Base-by-base conservation (phyloP, 1,284 basidiomycete species). In the Cutaneotrichosporon spelunceum region DNA sequence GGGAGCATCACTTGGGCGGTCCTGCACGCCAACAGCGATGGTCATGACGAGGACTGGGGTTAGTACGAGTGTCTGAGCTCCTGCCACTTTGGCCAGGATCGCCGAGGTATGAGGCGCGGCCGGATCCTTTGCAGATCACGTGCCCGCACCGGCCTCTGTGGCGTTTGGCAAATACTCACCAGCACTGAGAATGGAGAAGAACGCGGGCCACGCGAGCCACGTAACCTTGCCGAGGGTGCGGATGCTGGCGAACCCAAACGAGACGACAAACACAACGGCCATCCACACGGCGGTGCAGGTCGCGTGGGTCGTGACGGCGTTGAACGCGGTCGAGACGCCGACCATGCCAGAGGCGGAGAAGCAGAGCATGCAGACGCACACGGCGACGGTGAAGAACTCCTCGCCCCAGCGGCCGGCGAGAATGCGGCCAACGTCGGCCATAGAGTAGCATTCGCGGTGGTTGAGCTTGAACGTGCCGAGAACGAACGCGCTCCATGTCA, bases 231-330 rank as follows among this genome's bases (percentile, higher is more conserved):
- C 72, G 30, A 79, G 71, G 1, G 74, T 79, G 33, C 73, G 75
- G 36, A 79, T 69, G 2, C 68, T 66, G 3, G 75, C 66, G 56
- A 78, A 53, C 30, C 66, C 36, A 44, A 70, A 69, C n/a, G 68
- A 66, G 23, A 72, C 60, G 61, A 76, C 63, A 19, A 70, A 65
- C 10, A 68, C 70, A 48, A 78, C 72, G 21, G 70, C 68, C 34
- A 72, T 71, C 54, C 74, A 78, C 14, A 73, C 72, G 45, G 75
- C 73, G 3, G 78, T 78, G 64, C 78, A 79, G 1, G 74, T 71
- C 3, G 67, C 76, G 65, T 79, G 74, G 2, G 59, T 54, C 21
- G 45, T 39, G 24, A 81, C 66, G 23, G 79, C 74, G 70, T 80
- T 80, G 54, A 81, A 67, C 1, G 78, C 79, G 52, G 77, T 75